Conservation (phyloP, 2,329 filamentous ascomycete genomes). For the Paecilomyces fulvus region DNA sequence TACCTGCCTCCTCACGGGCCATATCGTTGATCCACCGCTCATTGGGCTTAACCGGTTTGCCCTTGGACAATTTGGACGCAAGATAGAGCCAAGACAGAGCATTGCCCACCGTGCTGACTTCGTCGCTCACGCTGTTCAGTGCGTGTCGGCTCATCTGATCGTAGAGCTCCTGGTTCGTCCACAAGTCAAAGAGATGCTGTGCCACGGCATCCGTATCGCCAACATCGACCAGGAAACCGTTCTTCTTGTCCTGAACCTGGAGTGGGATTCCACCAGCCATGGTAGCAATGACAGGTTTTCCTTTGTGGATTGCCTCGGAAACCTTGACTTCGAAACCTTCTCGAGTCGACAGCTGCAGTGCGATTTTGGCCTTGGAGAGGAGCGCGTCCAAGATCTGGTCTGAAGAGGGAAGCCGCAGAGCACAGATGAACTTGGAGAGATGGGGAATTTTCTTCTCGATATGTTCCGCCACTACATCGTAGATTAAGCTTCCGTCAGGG, state of each 20-base stretch:
- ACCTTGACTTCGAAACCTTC: slow-evolving; percentile 86
- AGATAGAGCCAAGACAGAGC: slow-evolving; percentile 69
- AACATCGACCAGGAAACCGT: slow-evolving; percentile 65
- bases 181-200: slow-evolving; percentile 56
- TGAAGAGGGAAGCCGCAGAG: slow-evolving; percentile 68
- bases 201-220: slow-evolving; percentile 65
- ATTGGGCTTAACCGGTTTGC: slow-evolving; percentile 49
- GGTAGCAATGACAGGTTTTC: slow-evolving; percentile 68
- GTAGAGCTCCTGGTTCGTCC: slow-evolving; percentile 57
- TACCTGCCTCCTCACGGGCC: slow-evolving; percentile 56
- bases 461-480: slow-evolving; percentile 61
- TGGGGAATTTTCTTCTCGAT: slow-evolving; percentile 56
- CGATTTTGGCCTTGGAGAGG: slow-evolving; percentile 62
- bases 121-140: slow-evolving; percentile 61
- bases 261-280: slow-evolving; percentile 71
- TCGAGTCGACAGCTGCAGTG: slow-evolving; percentile 69
- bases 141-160: slow-evolving; percentile 59
- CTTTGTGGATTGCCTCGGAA: slow-evolving; percentile 72
- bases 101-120: slow-evolving; percentile 74
- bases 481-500: slow-evolving; percentile 64
- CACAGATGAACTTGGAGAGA: slow-evolving; percentile 57
- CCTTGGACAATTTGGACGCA: slow-evolving; percentile 57
- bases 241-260: slow-evolving; percentile 63
- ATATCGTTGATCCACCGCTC: slow-evolving; percentile 66
- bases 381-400: slow-evolving; percentile 74